Evolutionary conservation across 73 alveolate genomes (phyloP), one percentile per base, ranked within the genome.

Genomic region (Paramecium pentaurelia): DNA sequence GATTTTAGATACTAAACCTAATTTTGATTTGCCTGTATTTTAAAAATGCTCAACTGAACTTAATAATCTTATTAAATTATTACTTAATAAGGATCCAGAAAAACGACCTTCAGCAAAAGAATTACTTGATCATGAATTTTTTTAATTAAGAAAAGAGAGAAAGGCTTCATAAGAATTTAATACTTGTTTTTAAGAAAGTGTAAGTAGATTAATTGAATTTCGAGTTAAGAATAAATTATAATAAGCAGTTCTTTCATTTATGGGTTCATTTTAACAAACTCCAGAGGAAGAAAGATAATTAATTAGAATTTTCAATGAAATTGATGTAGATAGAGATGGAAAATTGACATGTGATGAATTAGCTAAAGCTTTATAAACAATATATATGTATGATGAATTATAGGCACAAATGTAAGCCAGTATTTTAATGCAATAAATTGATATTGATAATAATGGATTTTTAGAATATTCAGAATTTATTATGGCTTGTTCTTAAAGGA

Each of bases 401-500:
- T 16, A 73, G 32, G 54, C 87, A 37, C 0, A 73, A 73, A 30
- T 73, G 60, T 22, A 28, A 30, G 49, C 86, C 58, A 71, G 25
- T 32, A 32, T 36, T 32, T 8, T 71, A 30, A 71, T 71, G 86
- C 1, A 71, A 32, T 27, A 71, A 71, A 71, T 71, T 71, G 86
- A 71, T 71, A 32, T 71, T 6, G 86, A 71, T 71, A 34, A 34
- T 11, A 71, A 71, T 71, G 86, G 86, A 18, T 73, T 30, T 73
- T 44, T 73, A 8, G 87, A 73, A 37, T 73, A 73, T 38, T 73
- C 87, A 12, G 87, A 73, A 73, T 73, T 73, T 73, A 44, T 73
- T 30, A 73, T 73, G 87, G 87, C 87, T 36, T 73, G 87, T 73
- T 73, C 64, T 3, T n/a, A 73, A 20, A 73, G 34, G 14, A 73